Conservation (phyloP, 306 rosid genomes). For the Glycyrrhiza uralensis region DNA sequence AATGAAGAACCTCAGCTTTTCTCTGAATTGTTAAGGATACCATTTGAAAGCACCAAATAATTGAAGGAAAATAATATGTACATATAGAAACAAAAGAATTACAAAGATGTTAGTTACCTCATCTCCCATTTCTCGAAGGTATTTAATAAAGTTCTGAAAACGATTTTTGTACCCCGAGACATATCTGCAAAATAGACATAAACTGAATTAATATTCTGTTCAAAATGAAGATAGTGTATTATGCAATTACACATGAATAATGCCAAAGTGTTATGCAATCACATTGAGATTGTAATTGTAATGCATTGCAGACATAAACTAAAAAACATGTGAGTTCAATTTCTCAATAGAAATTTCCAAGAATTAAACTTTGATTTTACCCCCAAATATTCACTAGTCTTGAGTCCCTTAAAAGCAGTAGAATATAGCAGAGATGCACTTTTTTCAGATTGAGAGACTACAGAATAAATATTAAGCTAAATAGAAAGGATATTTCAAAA, state of each 20-base stretch:
- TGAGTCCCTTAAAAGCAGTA: neutral
- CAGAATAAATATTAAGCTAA: neutral
- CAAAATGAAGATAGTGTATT: neutral
- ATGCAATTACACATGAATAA: neutral
- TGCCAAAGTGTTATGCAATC: neutral
- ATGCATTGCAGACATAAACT: neutral
- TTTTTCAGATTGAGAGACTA: neutral
- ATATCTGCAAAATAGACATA: conserved; percentile 36
- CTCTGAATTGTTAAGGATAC: neutral
- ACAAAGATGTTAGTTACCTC: conserved; percentile 36
- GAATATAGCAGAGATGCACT: conserved; percentile 13
- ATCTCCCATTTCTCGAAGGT: conserved; percentile 60
- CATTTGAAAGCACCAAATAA: neutral
- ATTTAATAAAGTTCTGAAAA: conserved; percentile 48
- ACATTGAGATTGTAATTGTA: neutral
- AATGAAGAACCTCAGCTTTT: neutral
- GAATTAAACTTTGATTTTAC: conserved; percentile 8
- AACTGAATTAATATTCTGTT: neutral
- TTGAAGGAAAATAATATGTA: neutral
- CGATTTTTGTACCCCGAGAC: conserved; percentile 56
- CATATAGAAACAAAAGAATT: neutral
- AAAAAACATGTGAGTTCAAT: neutral
- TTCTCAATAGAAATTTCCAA: neutral
- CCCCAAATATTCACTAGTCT: neutral
- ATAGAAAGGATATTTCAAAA: neutral